Evolutionary conservation across 2,329 filamentous ascomycete species (phyloP), one percentile per base, ranked within the genome.

Genomic region (Aspergillaceae sp.): DNA sequence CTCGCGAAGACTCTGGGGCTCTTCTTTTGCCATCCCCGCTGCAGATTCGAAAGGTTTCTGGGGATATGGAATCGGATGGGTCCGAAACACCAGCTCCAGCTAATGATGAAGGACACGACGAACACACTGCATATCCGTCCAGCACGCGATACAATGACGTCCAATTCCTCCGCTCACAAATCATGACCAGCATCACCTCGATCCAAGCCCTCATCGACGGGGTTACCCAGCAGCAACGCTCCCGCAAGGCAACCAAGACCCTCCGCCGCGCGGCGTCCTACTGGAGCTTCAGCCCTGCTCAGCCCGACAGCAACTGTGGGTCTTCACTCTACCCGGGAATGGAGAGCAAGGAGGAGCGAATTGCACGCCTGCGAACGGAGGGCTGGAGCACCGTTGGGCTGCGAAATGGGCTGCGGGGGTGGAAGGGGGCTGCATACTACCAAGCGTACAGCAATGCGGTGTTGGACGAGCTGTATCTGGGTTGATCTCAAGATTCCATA

Each of bases 381-480:
- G 61, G 61, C 8, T 72, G 68, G 67, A 56, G 53, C 30, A 66
- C 62, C 3, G 62, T 70, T 32, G 66, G 69, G 3, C 48, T 70
- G 41, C 60, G 53, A 26, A 59, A 60, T 3, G 41, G 49, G 19
- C 47, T 48, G n/a, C 57, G 62, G 19, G 57, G 58, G 2, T 69
- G 66, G 61, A 70, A 69, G 45, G 66, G 62, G 1, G 45, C 55
- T 9, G 57, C 58, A 29, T 66, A 67, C 44, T 72, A 72, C 48
- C 54, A 63, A 41, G 52, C 56, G 4, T 56, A 67, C 19, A 70
- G 69, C 41, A 56, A 51, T 28, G 53, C 57, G 43, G 62, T 65
- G 3, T 46, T 72, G 58, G 61, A 54, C 7, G 68, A 71, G 48
- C 49, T 69, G 38, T 62, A 61, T 49, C 50, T 60, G 37, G 51